Evolutionary conservation across 176 grass and related monocot species (phyloP).

Genomic region (Alopecurus myosuroides): DNA sequence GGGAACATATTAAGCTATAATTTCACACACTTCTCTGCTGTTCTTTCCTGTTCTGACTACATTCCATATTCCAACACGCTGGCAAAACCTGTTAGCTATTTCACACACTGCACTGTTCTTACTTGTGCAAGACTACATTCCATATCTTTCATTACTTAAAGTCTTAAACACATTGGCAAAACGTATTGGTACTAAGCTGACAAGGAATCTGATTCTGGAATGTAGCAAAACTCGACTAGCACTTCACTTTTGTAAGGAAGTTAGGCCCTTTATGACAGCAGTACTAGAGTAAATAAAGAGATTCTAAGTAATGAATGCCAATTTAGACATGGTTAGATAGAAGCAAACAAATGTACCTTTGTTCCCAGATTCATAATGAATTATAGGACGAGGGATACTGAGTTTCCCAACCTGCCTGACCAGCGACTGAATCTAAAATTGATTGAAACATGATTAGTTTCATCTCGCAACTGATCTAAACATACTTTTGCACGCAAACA

Average conservation of each 20-base stretch:
- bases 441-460: background rate
- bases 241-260: background rate
- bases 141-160: background rate
- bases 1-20: background rate
- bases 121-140: background rate
- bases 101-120: too few relatives aligned
- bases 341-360: constrained; percentile 28
- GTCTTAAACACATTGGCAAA: background rate
- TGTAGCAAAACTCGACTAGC: background rate
- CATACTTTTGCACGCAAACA: background rate
- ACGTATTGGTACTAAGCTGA: background rate
- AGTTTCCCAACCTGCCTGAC: constrained; percentile 24
- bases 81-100: too few relatives aligned
- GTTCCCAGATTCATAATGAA: constrained; percentile 35
- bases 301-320: background rate
- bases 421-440: constrained; percentile 14
- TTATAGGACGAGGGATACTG: constrained; percentile 17
- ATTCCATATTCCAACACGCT: too few relatives aligned
- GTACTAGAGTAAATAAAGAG: background rate
- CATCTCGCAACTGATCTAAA: background rate
- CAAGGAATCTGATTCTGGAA: background rate
- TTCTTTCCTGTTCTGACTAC: too few relatives aligned
- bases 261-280: background rate
- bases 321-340: background rate
- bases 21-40: background rate